Conservation (phyloP, 331 rosid species). For the Stylosanthes scabra region DNA sequence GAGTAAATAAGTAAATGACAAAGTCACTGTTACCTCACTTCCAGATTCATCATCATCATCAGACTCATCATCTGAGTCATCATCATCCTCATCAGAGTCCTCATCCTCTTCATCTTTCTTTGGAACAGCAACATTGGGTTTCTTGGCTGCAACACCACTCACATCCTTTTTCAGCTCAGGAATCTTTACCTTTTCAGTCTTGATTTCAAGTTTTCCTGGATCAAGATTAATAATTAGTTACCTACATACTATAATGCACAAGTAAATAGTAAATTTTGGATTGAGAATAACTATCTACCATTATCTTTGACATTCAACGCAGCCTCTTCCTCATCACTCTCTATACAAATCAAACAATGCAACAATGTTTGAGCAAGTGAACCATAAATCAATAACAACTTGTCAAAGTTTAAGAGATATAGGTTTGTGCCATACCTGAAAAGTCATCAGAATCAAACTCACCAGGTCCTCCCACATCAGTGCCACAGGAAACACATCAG, state of each 20-base stretch:
- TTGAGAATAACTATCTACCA: slow-evolving; percentile 50
- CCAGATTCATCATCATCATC: slow-evolving; percentile 43
- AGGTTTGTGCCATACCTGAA: slow-evolving; percentile 51
- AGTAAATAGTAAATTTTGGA: background rate
- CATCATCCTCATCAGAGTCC: slow-evolving; percentile 41
- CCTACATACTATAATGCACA: background rate
- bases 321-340: slow-evolving; percentile 46
- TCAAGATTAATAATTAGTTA: background rate
- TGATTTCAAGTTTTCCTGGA: slow-evolving; percentile 48
- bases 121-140: slow-evolving; percentile 58
- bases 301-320: slow-evolving; percentile 28
- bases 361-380: slow-evolving; percentile 3
- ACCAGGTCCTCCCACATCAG: background rate
- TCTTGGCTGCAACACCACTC: slow-evolving; percentile 47
- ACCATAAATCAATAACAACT: background rate
- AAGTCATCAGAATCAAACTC: slow-evolving; percentile 23
- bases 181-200: slow-evolving; percentile 42
- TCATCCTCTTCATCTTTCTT: slow-evolving; percentile 44
- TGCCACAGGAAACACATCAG: slow-evolving; percentile 18
- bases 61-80: background rate
- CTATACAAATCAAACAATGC: slow-evolving; percentile 33
- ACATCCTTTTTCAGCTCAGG: slow-evolving; percentile 34
- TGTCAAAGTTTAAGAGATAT: background rate
- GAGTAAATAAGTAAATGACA: background rate
- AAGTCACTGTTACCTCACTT: slow-evolving; percentile 41